Evolutionary conservation across 495 filamentous ascomycete genomes (phyloP).

Genomic region (Podospora pseudopauciseta): DNA sequence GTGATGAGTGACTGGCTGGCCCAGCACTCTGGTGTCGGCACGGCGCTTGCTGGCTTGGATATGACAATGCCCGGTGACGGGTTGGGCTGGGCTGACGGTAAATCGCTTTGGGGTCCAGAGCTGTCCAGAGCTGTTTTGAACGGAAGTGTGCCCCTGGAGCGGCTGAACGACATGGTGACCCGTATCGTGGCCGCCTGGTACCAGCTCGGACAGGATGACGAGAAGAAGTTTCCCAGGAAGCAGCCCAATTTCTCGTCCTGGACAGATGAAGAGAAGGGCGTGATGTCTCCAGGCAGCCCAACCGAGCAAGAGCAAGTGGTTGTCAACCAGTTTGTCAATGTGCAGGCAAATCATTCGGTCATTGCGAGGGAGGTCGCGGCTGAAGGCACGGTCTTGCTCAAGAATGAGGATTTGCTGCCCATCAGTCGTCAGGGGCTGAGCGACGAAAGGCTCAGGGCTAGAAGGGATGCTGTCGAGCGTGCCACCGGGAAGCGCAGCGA

Average conservation of each 20-base stretch:
- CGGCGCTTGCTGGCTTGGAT: slow-evolving; percentile 79
- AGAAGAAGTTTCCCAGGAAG: slow-evolving; percentile 59
- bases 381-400: slow-evolving; percentile 82
- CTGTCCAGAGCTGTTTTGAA: slow-evolving; percentile 79
- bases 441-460: slow-evolving; percentile 29
- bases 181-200: slow-evolving; percentile 92
- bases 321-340: slow-evolving; percentile 77
- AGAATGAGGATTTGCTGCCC: slow-evolving; percentile 67
- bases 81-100: slow-evolving; percentile 66
- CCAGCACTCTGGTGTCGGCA: slow-evolving; percentile 75
- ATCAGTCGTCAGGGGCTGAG: slow-evolving; percentile 53
- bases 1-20: slow-evolving; percentile 93
- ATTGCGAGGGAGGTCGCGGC: slow-evolving; percentile 71
- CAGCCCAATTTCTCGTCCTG: slow-evolving; percentile 91
- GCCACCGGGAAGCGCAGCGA: slow-evolving; percentile 23
- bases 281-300: slow-evolving; percentile 60
- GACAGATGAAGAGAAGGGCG: slow-evolving; percentile 67
- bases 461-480: slow-evolving; percentile 20
- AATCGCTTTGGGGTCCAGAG: slow-evolving; percentile 75
- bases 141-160: slow-evolving; percentile 72
- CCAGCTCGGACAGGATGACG: slow-evolving; percentile 77
- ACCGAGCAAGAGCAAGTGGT: slow-evolving; percentile 50
- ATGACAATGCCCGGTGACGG: slow-evolving; percentile 98
- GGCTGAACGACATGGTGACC: slow-evolving; percentile 91
- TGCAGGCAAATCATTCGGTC: slow-evolving; percentile 63